phyloP scores from a whole-genome alignment of 2,329 filamentous ascomycete species.

The Myriosclerotinia scirpicola region DNA sequence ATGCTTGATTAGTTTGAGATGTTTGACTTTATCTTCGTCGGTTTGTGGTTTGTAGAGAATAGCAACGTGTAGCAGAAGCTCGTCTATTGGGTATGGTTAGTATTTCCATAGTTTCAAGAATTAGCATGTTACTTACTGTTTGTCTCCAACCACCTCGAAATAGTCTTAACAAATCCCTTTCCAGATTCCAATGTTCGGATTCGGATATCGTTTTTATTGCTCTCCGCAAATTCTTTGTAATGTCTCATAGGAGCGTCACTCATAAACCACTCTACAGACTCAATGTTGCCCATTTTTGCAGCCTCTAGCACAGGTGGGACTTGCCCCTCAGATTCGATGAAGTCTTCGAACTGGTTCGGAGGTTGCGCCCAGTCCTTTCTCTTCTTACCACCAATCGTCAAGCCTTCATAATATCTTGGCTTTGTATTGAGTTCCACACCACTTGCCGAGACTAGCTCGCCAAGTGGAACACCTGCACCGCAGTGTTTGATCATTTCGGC shows the following conservation, averaged over 20 bases:
- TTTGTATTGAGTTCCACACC: slow-evolving; percentile 63
- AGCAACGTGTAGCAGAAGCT: slow-evolving; percentile 66
- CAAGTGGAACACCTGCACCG: slow-evolving; percentile 68
- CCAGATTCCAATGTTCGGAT: slow-evolving; percentile 60
- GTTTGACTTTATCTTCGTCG: slow-evolving; percentile 37
- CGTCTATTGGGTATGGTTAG: slow-evolving; percentile 46
- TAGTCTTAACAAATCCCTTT: slow-evolving; percentile 62
- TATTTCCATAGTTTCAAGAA: not conserved
- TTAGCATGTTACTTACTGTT: slow-evolving; percentile 50
- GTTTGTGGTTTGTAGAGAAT: slow-evolving; percentile 47
- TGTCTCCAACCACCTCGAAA: slow-evolving; percentile 61
- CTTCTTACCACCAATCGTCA: slow-evolving; percentile 75
- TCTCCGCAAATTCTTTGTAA: slow-evolving; percentile 68
- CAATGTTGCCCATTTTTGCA: slow-evolving; percentile 57
- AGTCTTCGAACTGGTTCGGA: slow-evolving; percentile 51
- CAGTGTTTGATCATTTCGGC: slow-evolving; percentile 63
- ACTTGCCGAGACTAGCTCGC: slow-evolving; percentile 63
- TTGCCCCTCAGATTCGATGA: slow-evolving; percentile 45
- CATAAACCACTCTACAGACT: slow-evolving; percentile 74
- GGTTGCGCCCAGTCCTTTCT: slow-evolving; percentile 71
- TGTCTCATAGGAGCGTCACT: slow-evolving; percentile 66
- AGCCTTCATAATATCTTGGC: slow-evolving; percentile 72
- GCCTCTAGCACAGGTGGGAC: slow-evolving; percentile 62
- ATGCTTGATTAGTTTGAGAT: slow-evolving; percentile 61
- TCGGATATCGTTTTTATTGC: slow-evolving; percentile 59